Conservation (phyloP, 148 eudicot genomes). For the Cornus florida region DNA sequence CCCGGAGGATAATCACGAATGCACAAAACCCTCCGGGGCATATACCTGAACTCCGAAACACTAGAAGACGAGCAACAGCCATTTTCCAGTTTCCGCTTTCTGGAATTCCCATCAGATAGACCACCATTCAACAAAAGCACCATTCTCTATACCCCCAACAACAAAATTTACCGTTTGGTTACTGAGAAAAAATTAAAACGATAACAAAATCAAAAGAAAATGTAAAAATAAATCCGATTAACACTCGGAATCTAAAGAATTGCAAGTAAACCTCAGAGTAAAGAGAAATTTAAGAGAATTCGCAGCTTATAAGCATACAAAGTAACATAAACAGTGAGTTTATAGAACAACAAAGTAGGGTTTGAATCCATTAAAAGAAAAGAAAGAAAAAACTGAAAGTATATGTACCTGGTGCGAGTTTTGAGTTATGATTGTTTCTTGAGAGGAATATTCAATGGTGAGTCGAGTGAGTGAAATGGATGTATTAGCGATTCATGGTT, state of each 20-base stretch:
- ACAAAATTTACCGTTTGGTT: not conserved
- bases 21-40: conserved; percentile 52
- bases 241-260: too few relatives aligned
- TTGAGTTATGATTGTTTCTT: not conserved
- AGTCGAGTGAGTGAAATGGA: not conserved
- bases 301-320: too few relatives aligned
- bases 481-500: too few relatives aligned
- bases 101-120: conserved; percentile 21
- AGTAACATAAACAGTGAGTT: too few relatives aligned
- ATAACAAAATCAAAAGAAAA: too few relatives aligned
- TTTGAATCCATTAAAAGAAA: not conserved
- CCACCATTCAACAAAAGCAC: conserved; percentile 25
- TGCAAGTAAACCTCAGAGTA: too few relatives aligned
- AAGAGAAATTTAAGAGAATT: too few relatives aligned
- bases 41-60: conserved; percentile 34
- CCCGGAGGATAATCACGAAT: conserved; percentile 72
- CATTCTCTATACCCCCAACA: conserved; percentile 18
- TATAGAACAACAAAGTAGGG: not conserved
- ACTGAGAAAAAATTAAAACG: not conserved
- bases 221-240: too few relatives aligned
- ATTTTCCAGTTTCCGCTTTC: conserved; percentile 35
- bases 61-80: conserved; percentile 22
- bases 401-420: not conserved
- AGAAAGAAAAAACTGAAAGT: not conserved
- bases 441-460: not conserved